phyloP scores from a whole-genome alignment of 2,329 filamentous ascomycete genomes.

The Verticillium dahliae region DNA sequence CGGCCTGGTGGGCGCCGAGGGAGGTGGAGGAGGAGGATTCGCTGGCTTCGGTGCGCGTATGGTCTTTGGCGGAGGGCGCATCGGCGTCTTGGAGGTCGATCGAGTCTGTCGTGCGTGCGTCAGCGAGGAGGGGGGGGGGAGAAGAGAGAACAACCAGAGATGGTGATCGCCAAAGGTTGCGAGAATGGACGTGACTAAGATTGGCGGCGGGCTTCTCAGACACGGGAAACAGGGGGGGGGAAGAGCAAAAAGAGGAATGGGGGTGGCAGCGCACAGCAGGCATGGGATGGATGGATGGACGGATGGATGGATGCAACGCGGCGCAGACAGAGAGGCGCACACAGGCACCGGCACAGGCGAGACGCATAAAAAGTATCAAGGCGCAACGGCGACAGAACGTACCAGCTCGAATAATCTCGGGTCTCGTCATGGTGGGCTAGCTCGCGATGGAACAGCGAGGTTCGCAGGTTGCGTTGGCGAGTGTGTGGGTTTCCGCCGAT shows the following conservation, averaged over 20 bases:
- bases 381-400: slow-evolving; percentile 20
- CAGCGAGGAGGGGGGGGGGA: neutral
- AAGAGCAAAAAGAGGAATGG: slow-evolving; percentile 6
- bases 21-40: slow-evolving; percentile 39
- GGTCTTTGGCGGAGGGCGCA: slow-evolving; percentile 78
- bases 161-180: neutral
- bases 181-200: neutral
- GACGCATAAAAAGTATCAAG: neutral
- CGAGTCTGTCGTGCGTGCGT: slow-evolving; percentile 55
- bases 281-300: slow-evolving; percentile 5
- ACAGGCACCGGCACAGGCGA: no score
- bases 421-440: slow-evolving; percentile 47
- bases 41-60: slow-evolving; percentile 48
- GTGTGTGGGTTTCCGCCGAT: neutral
- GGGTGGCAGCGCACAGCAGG: slow-evolving; percentile 6
- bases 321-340: neutral
- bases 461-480: neutral
- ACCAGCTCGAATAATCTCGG: slow-evolving; percentile 55
- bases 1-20: slow-evolving; percentile 66
- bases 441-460: neutral
- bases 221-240: neutral
- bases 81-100: slow-evolving; percentile 87
- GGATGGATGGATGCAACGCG: neutral
- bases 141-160: neutral
- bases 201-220: neutral